Evolutionary conservation across 2,329 filamentous ascomycete genomes (phyloP), one percentile per base, ranked within the genome.

Genomic region (Talaromyces albobiverticillius): DNA sequence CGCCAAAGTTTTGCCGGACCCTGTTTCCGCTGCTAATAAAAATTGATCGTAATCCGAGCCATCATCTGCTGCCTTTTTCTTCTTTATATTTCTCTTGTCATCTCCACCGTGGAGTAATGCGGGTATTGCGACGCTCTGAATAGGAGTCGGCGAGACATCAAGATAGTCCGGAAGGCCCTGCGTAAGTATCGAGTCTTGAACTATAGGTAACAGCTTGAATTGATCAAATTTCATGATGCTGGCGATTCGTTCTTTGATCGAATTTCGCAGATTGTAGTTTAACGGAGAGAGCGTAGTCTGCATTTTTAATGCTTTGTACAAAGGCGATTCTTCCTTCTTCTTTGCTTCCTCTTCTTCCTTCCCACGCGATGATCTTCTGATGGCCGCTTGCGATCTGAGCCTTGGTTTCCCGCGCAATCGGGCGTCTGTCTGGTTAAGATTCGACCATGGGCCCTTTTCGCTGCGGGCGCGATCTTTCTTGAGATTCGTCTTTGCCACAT

Each of bases 1-100:
- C 8, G 94, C 90, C 58, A 99, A 77, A 1, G 94, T 99, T 77
- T 99, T 99, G 57, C 94, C 94, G 0, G 94, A 97, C 11, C 94
- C 94, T 0, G 94, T 99, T 77, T 99, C 94, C 10, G 94, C 94
- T 3, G 94, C 94, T 47, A 99, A 79, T 11, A 99, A 79, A 66
- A 90, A 96, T 50, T 85, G 79, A 51, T 84, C 76, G 64, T 82
- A 73, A 77, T 81, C 56, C 74, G 72, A 60, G 66, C 79, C 53
- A 58, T 67, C 59, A 46, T 72, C 68, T 32, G 51, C 59, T 47
- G 60, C 56, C n/a, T 48, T 47, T 13, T 62, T 42, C 60, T 72
- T 67, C 51, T 62, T 64, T 13, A 26, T 25, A 9, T 60, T 32
- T 60, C 72, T 67, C 48, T 60, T 69, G 67, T 66, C 64, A 66